These are phyloP conservation scores for Fusarium mundagurra DNA, from an alignment of 2,329 filamentous ascomycete species.

Conservation along the genomic window DNA sequence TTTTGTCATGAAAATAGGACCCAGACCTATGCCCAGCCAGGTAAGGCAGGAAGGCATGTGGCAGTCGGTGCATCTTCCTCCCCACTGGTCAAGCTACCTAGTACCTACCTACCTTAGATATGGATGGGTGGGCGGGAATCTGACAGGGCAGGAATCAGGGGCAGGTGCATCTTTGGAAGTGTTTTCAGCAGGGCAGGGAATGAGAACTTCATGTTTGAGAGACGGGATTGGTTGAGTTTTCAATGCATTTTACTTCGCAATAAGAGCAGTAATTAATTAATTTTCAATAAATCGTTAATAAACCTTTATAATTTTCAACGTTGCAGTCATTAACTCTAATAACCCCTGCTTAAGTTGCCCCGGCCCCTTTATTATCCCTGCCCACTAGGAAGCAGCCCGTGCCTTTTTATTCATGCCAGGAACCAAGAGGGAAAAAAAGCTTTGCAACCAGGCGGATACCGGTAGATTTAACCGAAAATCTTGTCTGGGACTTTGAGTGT, in stretches of 20 bases:
- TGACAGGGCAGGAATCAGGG: conserved; percentile 26
- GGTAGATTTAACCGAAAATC: conserved; percentile 3
- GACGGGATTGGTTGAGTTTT: neutral
- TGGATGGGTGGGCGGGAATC: neutral
- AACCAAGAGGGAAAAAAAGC: conserved; percentile 13
- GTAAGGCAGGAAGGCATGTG: conserved; percentile 33
- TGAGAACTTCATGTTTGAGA: neutral
- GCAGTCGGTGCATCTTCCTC: conserved; percentile 16
- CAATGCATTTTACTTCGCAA: neutral
- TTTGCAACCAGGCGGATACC: conserved; percentile 11
- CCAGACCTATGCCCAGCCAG: conserved; percentile 11
- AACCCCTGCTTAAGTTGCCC: conserved; percentile 14
- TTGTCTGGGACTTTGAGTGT: neutral
- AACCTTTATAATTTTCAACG: neutral
- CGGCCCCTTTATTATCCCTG: conserved; percentile 28
- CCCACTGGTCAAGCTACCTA: conserved; percentile 5
- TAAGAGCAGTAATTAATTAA: neutral
- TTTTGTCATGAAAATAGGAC: conserved; percentile 26
- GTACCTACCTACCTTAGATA: too few relatives aligned
- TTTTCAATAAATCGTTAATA: neutral
- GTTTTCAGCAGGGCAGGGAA: conserved; percentile 2
- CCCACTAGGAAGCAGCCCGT: conserved; percentile 18
- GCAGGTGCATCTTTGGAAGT: conserved; percentile 9
- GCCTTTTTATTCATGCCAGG: conserved; percentile 13
- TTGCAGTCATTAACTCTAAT: conserved; percentile 15